phyloP scores from a whole-genome alignment of 306 rosid species.

The Cercis canadensis region DNA sequence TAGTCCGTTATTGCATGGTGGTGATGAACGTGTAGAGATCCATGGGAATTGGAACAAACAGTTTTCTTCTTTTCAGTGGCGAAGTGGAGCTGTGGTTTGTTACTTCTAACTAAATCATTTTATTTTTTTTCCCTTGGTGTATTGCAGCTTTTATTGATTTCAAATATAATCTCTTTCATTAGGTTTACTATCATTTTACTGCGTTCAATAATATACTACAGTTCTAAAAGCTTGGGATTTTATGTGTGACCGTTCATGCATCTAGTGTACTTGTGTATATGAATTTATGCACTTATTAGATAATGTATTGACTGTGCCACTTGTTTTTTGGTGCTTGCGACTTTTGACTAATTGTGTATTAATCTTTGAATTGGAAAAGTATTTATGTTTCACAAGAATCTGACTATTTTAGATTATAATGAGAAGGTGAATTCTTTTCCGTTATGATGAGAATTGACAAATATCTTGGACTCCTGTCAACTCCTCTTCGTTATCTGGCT shows the following conservation, averaged over 20 bases:
- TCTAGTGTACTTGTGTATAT: constrained; percentile 22
- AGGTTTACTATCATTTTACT: constrained; percentile 4
- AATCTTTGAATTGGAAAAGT: constrained; percentile 2
- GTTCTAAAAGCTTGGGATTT: constrained; percentile 11
- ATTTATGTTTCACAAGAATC: background rate
- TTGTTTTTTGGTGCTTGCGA: constrained; percentile 11
- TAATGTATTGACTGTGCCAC: background rate
- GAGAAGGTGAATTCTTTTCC: background rate
- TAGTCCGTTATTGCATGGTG: constrained; percentile 55
- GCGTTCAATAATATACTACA: constrained; percentile 12
- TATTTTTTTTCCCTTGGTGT: constrained; percentile 31
- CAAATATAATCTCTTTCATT: constrained; percentile 25
- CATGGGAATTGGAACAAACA: constrained; percentile 68
- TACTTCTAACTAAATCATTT: constrained; percentile 40
- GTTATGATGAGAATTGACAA: constrained; percentile 1
- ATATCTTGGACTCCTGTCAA: background rate
- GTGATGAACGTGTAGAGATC: constrained; percentile 72
- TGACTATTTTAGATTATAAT: background rate
- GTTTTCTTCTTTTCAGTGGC: constrained; percentile 73
- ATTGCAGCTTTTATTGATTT: constrained; percentile 30
- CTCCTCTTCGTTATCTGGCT: background rate
- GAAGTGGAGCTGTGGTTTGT: constrained; percentile 77
- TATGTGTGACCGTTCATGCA: background rate
- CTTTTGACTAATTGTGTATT: constrained; percentile 14
- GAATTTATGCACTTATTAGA: constrained; percentile 8